A percentile compares a stretch with the other conserved stretches of the same genome.
Evolutionary conservation across 2,329 filamentous ascomycete species (phyloP).

Genomic region (Tolypocladium endophyticum): DNA sequence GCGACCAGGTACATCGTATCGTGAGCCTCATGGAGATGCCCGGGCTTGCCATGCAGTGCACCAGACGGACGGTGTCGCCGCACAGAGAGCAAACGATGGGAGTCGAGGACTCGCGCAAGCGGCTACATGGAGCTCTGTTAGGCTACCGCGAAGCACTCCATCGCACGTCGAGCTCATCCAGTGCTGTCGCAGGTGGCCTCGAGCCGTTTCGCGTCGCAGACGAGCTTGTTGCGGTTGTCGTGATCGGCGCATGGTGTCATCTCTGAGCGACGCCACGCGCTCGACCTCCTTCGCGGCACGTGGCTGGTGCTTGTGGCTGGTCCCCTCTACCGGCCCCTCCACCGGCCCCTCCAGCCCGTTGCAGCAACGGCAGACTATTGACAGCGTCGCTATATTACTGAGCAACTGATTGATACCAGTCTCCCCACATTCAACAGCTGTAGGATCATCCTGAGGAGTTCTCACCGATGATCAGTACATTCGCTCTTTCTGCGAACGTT

Average conservation of each 20-base stretch:
- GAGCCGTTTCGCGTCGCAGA: not conserved
- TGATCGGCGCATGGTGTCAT: not conserved
- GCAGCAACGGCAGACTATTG: too few species aligned
- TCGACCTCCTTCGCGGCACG: not conserved
- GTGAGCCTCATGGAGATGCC: conserved; percentile 9
- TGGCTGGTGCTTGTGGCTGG: not conserved
- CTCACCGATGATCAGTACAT: not conserved
- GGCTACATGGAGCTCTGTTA: conserved; percentile 1
- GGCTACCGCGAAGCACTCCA: conserved; percentile 6
- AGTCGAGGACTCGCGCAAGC: not conserved
- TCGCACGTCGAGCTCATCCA: not conserved
- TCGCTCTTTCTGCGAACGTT: not conserved
- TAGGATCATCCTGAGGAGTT: not conserved
- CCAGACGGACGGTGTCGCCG: not conserved
- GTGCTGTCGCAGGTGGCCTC: not conserved
- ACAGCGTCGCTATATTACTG: too few species aligned
- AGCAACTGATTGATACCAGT: not conserved
- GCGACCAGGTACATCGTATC: conserved; percentile 17
- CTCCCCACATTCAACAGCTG: not conserved
- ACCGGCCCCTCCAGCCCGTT: too few species aligned
- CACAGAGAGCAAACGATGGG: not conserved
- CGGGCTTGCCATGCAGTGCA: conserved; percentile 1
- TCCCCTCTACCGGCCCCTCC: not conserved
- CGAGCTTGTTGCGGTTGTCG: not conserved
- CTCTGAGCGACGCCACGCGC: not conserved